Conservation (phyloP, 2,329 filamentous ascomycete species). For the Exophiala sp. region DNA sequence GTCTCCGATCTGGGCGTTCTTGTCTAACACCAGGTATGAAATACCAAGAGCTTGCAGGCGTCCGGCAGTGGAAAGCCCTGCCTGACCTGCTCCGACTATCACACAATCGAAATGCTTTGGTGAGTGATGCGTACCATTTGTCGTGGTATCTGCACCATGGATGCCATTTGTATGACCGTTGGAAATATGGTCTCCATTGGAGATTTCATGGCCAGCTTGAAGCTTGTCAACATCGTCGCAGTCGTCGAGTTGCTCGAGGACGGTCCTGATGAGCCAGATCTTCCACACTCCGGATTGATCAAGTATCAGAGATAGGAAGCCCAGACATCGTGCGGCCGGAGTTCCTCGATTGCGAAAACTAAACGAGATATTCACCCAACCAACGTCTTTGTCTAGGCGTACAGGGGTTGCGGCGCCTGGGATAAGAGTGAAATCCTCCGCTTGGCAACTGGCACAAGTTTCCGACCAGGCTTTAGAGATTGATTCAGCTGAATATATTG, state of each 20-base stretch:
- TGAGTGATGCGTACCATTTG: conserved; percentile 1
- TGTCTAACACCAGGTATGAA: conserved; percentile 43
- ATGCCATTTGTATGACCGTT: not conserved
- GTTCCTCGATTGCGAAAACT: conserved; percentile 4
- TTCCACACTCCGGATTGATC: conserved; percentile 26
- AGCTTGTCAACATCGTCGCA: conserved; percentile 26
- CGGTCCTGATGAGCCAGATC: conserved; percentile 28
- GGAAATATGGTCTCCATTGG: conserved; percentile 2
- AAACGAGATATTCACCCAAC: conserved; percentile 17
- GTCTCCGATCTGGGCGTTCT: conserved; percentile 42
- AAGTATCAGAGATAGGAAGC: conserved; percentile 10
- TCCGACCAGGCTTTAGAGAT: conserved; percentile 26
- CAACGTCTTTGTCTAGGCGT: conserved; percentile 9
- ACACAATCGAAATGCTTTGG: conserved; percentile 31
- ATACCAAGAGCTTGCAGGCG: conserved; percentile 44
- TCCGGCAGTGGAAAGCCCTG: conserved; percentile 44
- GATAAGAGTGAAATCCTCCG: conserved; percentile 4
- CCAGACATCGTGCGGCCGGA: conserved; percentile 10
- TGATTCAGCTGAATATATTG: conserved; percentile 23
- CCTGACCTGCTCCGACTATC: conserved; percentile 43
- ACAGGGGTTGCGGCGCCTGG: conserved; percentile 1
- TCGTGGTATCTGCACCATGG: not conserved
- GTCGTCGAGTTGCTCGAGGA: conserved; percentile 26
- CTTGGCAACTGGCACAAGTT: conserved; percentile 3
- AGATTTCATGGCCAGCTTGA: not conserved